Percentiles rank a stretch among this genome's conserved stretches.
Conservation (phyloP, 192 early-diverging fungal genomes). For the Funneliformis geosporum region DNA sequence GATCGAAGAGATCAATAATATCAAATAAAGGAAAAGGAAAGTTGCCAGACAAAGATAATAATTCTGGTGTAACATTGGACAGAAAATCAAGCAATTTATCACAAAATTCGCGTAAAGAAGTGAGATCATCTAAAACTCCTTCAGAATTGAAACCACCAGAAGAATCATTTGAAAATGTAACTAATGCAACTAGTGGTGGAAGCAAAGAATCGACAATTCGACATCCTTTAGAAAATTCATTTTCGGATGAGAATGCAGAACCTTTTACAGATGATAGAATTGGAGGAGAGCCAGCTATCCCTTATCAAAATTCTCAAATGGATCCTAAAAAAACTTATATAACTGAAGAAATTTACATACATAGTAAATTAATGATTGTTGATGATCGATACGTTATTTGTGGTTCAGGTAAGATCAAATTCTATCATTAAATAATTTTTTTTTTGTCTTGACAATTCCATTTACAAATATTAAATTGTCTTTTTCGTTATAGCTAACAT, state of each 20-base stretch:
- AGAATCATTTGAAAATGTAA: not conserved
- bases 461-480: not conserved
- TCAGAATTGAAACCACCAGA: not conserved
- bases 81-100: not conserved
- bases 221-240: not conserved
- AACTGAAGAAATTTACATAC: constrained; percentile 84
- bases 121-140: not conserved
- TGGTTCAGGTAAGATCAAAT: constrained; percentile 61
- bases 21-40: not conserved
- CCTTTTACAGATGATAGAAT: not conserved
- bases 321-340: constrained; percentile 50
- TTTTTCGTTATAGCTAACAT: constrained; percentile 65
- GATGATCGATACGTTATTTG: constrained; percentile 82
- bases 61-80: not conserved
- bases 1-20: constrained; percentile 15
- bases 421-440: not conserved
- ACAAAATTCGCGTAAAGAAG: too few species aligned
- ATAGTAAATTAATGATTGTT: constrained; percentile 85
- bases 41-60: not conserved
- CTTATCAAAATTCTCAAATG: not conserved
- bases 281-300: constrained; percentile 7
- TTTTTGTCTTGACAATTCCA: not conserved
- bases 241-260: not conserved
- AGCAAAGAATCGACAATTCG: not conserved
- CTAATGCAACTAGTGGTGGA: not conserved